Base-by-base conservation (phyloP, 1,284 basidiomycete genomes). In the Blastosporella zonata region DNA sequence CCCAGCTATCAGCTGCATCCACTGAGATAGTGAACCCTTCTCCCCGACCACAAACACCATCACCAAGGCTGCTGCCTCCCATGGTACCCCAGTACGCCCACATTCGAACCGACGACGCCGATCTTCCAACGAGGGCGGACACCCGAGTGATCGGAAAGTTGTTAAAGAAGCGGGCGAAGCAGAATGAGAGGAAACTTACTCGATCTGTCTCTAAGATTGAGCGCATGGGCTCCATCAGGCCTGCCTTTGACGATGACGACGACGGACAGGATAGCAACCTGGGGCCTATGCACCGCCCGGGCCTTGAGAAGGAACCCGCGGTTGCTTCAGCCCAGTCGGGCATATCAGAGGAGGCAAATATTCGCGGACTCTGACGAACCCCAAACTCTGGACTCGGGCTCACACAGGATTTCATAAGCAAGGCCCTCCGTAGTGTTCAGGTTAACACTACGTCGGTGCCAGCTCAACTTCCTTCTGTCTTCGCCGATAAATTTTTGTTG, bases 121-220 rank as follows among this genome's bases (percentile, higher is more conserved):
- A 45, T 12, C 22, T 21, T 2, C 37, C 18, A 2, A 20, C 43
- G n/a, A 41, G 47, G 18, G 28, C 34, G 13, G 49, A 61, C 28
- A 58, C 55, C 3, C 43, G 37, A 1, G 41, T 47, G 10, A 55
- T 65, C 20, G 57, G 57, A 9, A 50, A 54, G 31, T 45, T 65
- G 18, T 50, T 65, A 8, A 56, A 60, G 40, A 54, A 59, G 28
- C 52, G 59, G 4, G 59, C 57, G 2, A 52, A 50, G 27, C 49
- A 47, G 18, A 53, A 49, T 13, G 39, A 52, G 5, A 46, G 37
- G 25, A 39, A 48, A 7, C 47, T 50, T 2, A 39, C 51, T 6
- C 55, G 59, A 2, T 47, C 46, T 3, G 50, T 61, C 1, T 64
- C 62, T 2, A 58, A 53, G 21, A 65, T 64, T 28, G 63, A 65